phyloP scores from a whole-genome alignment of 192 early-diverging fungal genomes.

The Ambispora gerdemannii region DNA sequence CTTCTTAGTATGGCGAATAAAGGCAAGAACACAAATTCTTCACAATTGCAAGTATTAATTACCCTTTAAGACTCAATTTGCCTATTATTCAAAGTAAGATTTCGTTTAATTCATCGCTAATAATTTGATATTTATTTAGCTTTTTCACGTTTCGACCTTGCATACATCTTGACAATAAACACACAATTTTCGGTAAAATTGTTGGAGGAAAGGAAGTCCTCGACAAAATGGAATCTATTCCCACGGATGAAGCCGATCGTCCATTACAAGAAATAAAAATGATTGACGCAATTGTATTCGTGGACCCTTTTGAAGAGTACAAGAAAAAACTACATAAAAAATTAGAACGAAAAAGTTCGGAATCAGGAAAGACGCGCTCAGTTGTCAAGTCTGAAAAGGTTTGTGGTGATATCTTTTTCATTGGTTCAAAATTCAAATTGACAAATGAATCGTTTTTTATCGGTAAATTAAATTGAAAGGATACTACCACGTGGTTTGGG shows the following conservation, averaged over 20 bases:
- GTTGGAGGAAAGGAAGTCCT: slow-evolving; percentile 85
- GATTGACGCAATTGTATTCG: slow-evolving; percentile 66
- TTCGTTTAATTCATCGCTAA: background rate
- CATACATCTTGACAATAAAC: slow-evolving; percentile 74
- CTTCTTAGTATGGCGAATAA: slow-evolving; percentile 94
- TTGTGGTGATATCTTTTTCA: background rate
- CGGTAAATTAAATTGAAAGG: slow-evolving; percentile 22
- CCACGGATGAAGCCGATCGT: slow-evolving; percentile 68
- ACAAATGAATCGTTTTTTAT: background rate
- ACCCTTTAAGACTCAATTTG: background rate
- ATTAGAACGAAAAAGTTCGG: slow-evolving; percentile 47
- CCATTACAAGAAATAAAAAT: slow-evolving; percentile 74
- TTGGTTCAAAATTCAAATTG: background rate
- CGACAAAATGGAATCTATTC: slow-evolving; percentile 71
- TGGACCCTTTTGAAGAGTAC: slow-evolving; percentile 83
- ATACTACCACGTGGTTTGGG: slow-evolving; percentile 73
- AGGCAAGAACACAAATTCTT: slow-evolving; percentile 87
- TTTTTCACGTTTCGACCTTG: slow-evolving; percentile 69
- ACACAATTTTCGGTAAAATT: slow-evolving; percentile 91
- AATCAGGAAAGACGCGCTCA: slow-evolving; percentile 37
- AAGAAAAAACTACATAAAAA: slow-evolving; percentile 65
- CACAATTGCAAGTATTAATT: slow-evolving; percentile 60
- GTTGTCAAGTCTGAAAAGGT: slow-evolving; percentile 54
- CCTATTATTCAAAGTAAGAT: background rate
- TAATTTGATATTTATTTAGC: slow-evolving; percentile 41